A percentile compares a stretch with the other conserved stretches of the same genome.
Conservation (phyloP, 2,329 filamentous ascomycete species). For the Venturia oleaginea region DNA sequence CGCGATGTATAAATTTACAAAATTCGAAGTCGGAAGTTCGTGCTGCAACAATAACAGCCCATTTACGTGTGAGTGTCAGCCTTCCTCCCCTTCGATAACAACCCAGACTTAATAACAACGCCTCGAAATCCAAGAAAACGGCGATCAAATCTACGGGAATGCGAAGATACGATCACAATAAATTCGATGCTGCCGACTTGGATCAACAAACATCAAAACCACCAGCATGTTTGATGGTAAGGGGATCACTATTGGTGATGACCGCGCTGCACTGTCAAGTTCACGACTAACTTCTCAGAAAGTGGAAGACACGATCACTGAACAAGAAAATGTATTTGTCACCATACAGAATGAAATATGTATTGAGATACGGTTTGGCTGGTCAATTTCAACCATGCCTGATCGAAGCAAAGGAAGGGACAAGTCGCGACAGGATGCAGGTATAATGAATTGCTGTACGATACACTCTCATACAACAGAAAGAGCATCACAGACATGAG, state of each 20-base stretch:
- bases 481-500: neutral
- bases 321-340: too few relatives aligned
- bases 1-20: neutral
- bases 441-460: too few relatives aligned
- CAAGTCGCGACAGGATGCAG: too few relatives aligned
- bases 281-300: too few relatives aligned
- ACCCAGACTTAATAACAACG: neutral
- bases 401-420: too few relatives aligned
- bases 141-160: neutral
- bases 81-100: too few relatives aligned
- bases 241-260: neutral
- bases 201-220: neutral
- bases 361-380: too few relatives aligned
- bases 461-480: neutral
- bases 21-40: neutral
- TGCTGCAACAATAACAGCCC: neutral
- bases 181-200: neutral
- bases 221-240: neutral
- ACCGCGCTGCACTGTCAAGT: neutral
- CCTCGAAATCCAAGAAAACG: neutral
- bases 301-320: too few relatives aligned
- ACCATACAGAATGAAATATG: too few relatives aligned
- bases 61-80: too few relatives aligned
- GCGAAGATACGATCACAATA: neutral
- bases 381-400: too few relatives aligned